Conservation (phyloP, 2,329 filamentous ascomycete genomes). For the Blumeriella jaapii region DNA sequence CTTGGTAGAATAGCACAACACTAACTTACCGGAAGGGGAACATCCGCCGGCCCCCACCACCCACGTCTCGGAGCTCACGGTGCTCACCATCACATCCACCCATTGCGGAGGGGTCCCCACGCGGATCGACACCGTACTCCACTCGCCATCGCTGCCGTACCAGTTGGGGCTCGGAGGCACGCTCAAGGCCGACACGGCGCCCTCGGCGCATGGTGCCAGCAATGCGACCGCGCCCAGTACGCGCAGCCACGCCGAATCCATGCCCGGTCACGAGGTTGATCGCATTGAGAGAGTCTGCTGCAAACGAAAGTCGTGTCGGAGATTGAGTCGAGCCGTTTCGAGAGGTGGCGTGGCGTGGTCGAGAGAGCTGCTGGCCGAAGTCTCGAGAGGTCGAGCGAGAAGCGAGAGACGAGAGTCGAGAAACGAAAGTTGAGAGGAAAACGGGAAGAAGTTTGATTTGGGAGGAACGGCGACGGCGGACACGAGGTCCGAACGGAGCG, state of each 20-base stretch:
- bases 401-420: no score
- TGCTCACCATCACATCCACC: conserved; percentile 50
- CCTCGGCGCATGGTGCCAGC: conserved; percentile 5
- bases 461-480: no score
- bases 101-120: conserved; percentile 41
- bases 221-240: conserved; percentile 4
- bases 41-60: conserved; percentile 50
- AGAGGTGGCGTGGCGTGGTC: no score
- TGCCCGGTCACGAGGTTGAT: conserved; percentile 8
- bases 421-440: no score
- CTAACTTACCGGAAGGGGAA: conserved; percentile 18
- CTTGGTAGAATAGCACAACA: neutral
- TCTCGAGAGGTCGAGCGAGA: no score
- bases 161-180: conserved; percentile 22
- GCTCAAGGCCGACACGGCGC: conserved; percentile 13
- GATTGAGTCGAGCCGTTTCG: no score
- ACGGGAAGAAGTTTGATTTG: no score
- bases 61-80: conserved; percentile 61
- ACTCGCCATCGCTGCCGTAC: conserved; percentile 54
- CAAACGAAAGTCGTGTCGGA: no score
- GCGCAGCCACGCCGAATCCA: conserved; percentile 14
- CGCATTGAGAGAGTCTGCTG: no score
- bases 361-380: no score
- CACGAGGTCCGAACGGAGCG: no score
- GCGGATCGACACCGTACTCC: conserved; percentile 57